Base-by-base conservation (phyloP, 148 eudicot species). In the Silene uniflora region DNA sequence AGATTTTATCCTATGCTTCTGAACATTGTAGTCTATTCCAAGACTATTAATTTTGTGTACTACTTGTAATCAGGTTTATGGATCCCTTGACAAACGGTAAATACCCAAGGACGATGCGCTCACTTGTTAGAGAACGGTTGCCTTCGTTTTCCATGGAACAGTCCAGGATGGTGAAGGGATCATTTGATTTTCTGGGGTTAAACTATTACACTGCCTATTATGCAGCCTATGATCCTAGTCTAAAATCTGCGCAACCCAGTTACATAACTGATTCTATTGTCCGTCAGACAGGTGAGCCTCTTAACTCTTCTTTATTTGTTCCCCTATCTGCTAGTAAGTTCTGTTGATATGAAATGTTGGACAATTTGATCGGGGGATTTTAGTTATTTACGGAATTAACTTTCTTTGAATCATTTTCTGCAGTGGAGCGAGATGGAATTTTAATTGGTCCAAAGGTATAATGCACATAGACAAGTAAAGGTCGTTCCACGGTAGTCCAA, bases 111-210 rank as follows among this genome's bases (percentile, higher is more conserved):
- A 67, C 74, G 5, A 82, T 82, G 85, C 79, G 77, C 18, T 27
- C 65, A 46, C 72, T 71, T 11, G 76, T 72, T 23, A 77, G 85
- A 47, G 47, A 6, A 4, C 82, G 80, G 17, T 67, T 82, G 35
- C 85, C 77, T 10, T 72, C 73, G 66, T 82, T 75, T n/a, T 71
- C 85, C 49, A 16, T 4, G 6, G 79, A 44, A 22, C 54, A 82
- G 69, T 75, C 79, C 39, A n/a, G 23, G 18, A 71, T 80, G 79
- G 62, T 80, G 5, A 76, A 65, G 22, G 83, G 76, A 25, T 91
- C 92, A 4, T 82, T 69, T 29, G 96, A 91, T 85, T 91, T 84
- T 75, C 63, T 89, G 29, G 90, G 96, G 24, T 44, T 91, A 62
- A 89, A 91, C 76, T 87, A 89, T 77, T 89, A 89, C 75, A 82